Base-by-base conservation (phyloP, 1,139 yeast genomes). In the Kluyveromyces marxianus region DNA sequence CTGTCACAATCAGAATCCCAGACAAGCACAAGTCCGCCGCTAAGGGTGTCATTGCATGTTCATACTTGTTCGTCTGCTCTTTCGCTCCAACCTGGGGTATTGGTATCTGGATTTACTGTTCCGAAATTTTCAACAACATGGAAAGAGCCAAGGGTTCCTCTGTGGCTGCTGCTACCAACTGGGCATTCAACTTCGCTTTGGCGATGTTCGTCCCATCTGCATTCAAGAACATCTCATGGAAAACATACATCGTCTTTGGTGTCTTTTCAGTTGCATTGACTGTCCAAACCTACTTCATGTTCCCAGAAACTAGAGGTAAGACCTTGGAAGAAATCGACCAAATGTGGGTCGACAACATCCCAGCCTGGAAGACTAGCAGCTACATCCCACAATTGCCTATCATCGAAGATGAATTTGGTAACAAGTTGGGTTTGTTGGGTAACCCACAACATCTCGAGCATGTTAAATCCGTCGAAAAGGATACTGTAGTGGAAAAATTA, bases 221-320 rank as follows among this genome's bases (percentile, higher is more conserved):
- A 8, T 74, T 74, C 57, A 59, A 65, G 44, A 70, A 68, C 53
- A 72, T 75, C 21, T 14, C 21, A 14, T 74, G 78, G 77, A 71
- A 66, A 54, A 71, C 77, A 24, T 74, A 74, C 54, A 63, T 69
- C 47, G 65, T 75, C 25, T 72, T 70, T 58, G 76, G 72, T 45
- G 66, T 69, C 30, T 75, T 75, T 60, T 76, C 80, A 62, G 67
- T 63, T 6, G 69, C 65, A 43, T 71, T 77, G 76, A 71, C 71
- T 46, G 48, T 77, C 44, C 81, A 76, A 50, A 76, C 77, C 39
- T 73, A 62, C 60, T 67, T 77, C 58, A 70, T 72, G 54, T 77
- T 76, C 75, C 82, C 82, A 41, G 86, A 80, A 64, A 80, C 86
- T 31, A 76, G 70, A 59, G 81, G 82, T 47, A 76, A 74, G 66